Percentiles rank a stretch among this genome's conserved stretches.
phyloP scores from a whole-genome alignment of 768 basidiomycete genomes.

The Auriscalpium vulgare region DNA sequence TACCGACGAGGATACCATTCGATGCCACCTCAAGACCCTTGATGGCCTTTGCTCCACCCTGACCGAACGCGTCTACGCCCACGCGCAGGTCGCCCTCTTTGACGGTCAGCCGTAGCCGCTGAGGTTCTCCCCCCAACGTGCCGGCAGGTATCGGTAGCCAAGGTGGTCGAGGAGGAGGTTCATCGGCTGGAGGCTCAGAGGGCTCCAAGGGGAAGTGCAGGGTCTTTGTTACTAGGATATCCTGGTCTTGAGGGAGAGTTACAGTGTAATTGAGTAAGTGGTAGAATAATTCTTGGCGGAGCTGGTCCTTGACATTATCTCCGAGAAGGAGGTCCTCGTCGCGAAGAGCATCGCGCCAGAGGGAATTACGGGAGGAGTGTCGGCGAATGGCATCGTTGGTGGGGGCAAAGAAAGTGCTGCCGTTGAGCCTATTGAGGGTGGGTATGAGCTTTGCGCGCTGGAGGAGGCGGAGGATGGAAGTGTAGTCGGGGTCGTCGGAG shows the following conservation, averaged over 20 bases:
- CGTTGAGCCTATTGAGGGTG: slow-evolving; percentile 79
- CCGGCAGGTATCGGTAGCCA: slow-evolving; percentile 85
- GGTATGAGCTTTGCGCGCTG: slow-evolving; percentile 86
- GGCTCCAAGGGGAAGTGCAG: slow-evolving; percentile 62
- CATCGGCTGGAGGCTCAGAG: slow-evolving; percentile 50
- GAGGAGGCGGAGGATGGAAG: slow-evolving; percentile 64
- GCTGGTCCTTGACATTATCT: slow-evolving; percentile 77
- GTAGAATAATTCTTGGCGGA: slow-evolving; percentile 90
- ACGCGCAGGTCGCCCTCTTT: slow-evolving; percentile 44
- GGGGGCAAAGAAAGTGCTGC: slow-evolving; percentile 86
- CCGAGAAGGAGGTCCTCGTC: slow-evolving; percentile 32
- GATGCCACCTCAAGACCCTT: slow-evolving; percentile 48
- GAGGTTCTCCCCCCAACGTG: slow-evolving; percentile 71
- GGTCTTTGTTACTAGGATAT: slow-evolving; percentile 42
- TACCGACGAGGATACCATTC: slow-evolving; percentile 75
- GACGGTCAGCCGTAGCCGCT: slow-evolving; percentile 62
- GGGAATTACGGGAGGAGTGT: slow-evolving; percentile 25
- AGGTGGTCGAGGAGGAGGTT: slow-evolving; percentile 70
- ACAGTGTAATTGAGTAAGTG: slow-evolving; percentile 85
- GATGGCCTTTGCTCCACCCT: slow-evolving; percentile 61
- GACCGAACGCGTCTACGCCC: slow-evolving; percentile 72
- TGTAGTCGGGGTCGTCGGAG: slow-evolving; percentile 65
- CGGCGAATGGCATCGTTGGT: slow-evolving; percentile 83
- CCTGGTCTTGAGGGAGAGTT: slow-evolving; percentile 33
- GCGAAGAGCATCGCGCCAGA: slow-evolving; percentile 30